Evolutionary conservation across 352 stramenopile genomes (phyloP).

Genomic region (Phytopythium helicoides): DNA sequence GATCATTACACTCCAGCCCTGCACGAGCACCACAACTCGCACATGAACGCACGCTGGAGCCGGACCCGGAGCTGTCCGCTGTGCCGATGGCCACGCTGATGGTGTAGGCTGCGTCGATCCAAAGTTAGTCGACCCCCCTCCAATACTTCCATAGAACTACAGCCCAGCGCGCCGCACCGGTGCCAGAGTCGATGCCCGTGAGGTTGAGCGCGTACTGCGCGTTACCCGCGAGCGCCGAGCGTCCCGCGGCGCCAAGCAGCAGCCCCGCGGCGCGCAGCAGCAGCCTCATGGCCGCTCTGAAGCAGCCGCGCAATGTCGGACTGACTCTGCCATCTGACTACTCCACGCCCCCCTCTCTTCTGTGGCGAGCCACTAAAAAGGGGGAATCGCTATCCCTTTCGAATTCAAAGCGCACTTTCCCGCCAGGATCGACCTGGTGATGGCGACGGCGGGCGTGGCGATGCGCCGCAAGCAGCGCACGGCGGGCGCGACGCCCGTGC

Average conservation of each 20-base stretch:
- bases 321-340: no score
- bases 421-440: background rate
- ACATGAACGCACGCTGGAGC: constrained; percentile 18
- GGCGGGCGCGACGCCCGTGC: constrained; percentile 3
- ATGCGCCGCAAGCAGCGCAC: constrained; percentile 7
- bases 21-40: background rate
- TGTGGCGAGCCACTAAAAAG: no score
- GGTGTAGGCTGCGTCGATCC: constrained; percentile 26
- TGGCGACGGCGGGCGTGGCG: constrained; percentile 3
- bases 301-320: no score
- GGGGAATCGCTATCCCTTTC: no score
- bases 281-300: constrained; percentile 9
- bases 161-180: constrained; percentile 15
- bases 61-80: constrained; percentile 16
- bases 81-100: constrained; percentile 34
- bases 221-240: constrained; percentile 9
- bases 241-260: background rate
- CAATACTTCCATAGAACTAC: background rate
- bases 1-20: background rate
- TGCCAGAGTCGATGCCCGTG: constrained; percentile 41
- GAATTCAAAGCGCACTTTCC: no score
- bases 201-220: constrained; percentile 41
- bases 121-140: no score
- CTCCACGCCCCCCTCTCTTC: no score
- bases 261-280: constrained; percentile 18